Evolutionary conservation across 345 rosid genomes (phyloP), one percentile per base, ranked within the genome.

Genomic region (Barbarea vulgaris): DNA sequence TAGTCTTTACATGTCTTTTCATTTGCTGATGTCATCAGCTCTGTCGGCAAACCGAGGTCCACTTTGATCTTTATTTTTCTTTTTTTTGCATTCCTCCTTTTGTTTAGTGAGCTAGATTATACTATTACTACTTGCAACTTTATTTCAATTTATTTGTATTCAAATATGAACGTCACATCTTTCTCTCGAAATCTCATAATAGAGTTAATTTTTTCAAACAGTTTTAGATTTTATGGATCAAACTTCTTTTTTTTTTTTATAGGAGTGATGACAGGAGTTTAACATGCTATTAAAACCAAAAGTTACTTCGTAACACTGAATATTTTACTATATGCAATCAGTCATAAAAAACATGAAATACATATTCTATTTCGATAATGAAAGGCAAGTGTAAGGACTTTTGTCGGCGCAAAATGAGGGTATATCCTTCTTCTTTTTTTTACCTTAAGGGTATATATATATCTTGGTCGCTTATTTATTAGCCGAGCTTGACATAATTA

Each of bases 1-100:
- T 3, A 30, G 8, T 37, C 34, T 60, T 19, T n/a, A 51, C 79
- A 75, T 51, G 63, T 68, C 54, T 15, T 68, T 52, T 68, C 64
- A 15, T 27, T 37, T 39, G 55, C 31, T 28, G 61, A 53, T 68
- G 79, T 75, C 69, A 75, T 52, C 51, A 51, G 5, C 42, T 76
- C 27, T 76, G 79, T 76, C 79, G 74, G 79, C 74, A 76, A 69
- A 67, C 21, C 15, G 2, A 60, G 79, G 74, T 76, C 79, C 79
- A 76, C 69, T 76, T 75, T 76, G 48, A 68, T 59, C 28, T 67
- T 50, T 67, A 1, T 67, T 58, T 64, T 73, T 65, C 6, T 15
- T 53, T 9, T 13, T 28, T 67, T 50, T 34, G 9, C 18, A 25
- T 57, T 66, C 34, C 46, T 41, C 56, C 48, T 58, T 47, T 67